Percentiles rank a stretch among this genome's conserved stretches.
These are phyloP conservation scores for Teunomyces panamensis DNA, from an alignment of 805 yeast genomes.

Conservation along the genomic window DNA sequence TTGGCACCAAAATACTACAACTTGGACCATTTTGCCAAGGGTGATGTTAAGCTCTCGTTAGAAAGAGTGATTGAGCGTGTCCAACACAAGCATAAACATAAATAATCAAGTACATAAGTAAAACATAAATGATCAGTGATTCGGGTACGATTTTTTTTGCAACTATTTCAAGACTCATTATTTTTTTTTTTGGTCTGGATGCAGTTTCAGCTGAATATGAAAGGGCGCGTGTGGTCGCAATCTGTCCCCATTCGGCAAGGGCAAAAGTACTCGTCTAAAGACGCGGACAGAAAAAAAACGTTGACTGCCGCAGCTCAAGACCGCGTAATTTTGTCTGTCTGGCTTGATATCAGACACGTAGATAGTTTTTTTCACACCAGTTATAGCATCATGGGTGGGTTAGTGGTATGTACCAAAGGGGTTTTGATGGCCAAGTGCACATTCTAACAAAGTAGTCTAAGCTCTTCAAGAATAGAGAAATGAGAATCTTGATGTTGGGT, in stretches of 20 bases:
- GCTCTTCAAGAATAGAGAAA: constrained; percentile 78
- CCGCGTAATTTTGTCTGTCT: background rate
- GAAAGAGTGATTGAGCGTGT: constrained; percentile 46
- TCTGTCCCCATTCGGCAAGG: too few relatives aligned
- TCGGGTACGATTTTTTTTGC: too few relatives aligned
- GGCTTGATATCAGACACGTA: constrained; percentile 1
- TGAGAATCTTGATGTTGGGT: constrained; percentile 92
- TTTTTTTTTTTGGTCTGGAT: too few relatives aligned
- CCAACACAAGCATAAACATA: background rate
- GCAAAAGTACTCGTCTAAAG: background rate
- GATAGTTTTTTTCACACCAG: background rate
- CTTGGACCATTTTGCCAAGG: constrained; percentile 58
- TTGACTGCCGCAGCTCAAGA: background rate
- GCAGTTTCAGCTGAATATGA: too few relatives aligned
- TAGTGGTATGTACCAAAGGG: constrained; percentile 16
- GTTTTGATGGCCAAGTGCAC: too few relatives aligned
- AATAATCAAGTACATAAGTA: background rate
- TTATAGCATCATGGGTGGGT: constrained; percentile 15
- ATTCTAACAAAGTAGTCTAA: constrained; percentile 25
- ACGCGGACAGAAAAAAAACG: background rate
- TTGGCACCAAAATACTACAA: constrained; percentile 72
- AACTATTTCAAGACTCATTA: too few relatives aligned
- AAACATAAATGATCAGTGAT: too few relatives aligned
- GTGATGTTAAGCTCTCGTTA: constrained; percentile 68
- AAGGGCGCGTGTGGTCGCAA: too few relatives aligned